Base-by-base conservation (phyloP, 441 rosid species). In the Geranium incanum region DNA sequence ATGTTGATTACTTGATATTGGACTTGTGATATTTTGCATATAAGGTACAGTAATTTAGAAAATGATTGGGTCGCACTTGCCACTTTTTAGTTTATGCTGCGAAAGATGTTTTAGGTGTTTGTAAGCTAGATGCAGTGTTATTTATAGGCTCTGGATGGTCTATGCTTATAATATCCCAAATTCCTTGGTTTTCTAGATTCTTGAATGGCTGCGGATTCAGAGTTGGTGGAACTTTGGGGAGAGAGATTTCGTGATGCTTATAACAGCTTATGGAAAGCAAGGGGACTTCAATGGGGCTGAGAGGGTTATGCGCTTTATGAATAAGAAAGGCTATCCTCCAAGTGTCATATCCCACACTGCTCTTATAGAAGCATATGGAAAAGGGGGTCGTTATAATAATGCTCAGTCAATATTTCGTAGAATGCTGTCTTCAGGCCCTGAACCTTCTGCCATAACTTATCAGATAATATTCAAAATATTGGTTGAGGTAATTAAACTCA, bases 361-460 rank as follows among this genome's bases (percentile, higher is more conserved):
- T 72, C 91, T 94, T 52, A 87, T 94, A 91, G 99, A 94, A 77
- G 95, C 97, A 15, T 89, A 94, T 77, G 97, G 99, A 71, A 90
- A 81, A 84, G 97, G 95, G 79, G 94, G 86, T 67, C 85, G 84
- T 70, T 90, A 84, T 73, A 94, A 83, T 67, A 94, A 88, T 73
- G 97, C 99, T 52, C 97, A 92, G 81, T 97, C 97, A 63, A 89
- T 94, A 37, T 94, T 94, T 79, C 75, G 90, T 69, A 89, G 99
- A 78, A 92, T 92, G 99, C 95, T 83, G 85, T 78, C 91, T 72
- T 82, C 88, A 67, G 97, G 97, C 18, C 99, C 99, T 64, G 87
- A 86, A 78, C 99, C 99, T 71, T 94, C 97, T 67, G 92, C 94
- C 69, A 37, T 94, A 71, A 92, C 97, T 8, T 92, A 89, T 88